Percentiles rank a stretch among this genome's conserved stretches.
Conservation (phyloP, 495 filamentous ascomycete genomes). For the Astrothelium macrocarpum region DNA sequence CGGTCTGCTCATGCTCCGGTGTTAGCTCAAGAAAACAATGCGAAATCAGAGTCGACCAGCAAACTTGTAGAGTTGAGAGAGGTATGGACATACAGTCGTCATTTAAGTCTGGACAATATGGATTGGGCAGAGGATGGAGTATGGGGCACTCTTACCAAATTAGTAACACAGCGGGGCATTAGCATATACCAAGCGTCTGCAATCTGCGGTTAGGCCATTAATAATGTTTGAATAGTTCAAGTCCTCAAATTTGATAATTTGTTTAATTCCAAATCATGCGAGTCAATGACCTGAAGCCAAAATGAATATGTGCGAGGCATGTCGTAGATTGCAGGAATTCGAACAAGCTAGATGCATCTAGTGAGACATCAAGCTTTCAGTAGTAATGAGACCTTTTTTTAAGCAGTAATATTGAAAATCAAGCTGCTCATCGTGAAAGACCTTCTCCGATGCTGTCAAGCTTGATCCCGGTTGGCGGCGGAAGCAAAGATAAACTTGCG, state of each 20-base stretch:
- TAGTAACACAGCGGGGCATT: conserved; percentile 72
- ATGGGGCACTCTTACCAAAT: conserved; percentile 58
- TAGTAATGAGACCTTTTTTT: too few species aligned
- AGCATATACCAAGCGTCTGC: conserved; percentile 61
- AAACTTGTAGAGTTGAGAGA: conserved; percentile 39
- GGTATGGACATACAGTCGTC: conserved; percentile 62
- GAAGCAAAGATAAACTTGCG: neutral
- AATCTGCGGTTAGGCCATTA: conserved; percentile 12
- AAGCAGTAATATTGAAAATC: too few species aligned
- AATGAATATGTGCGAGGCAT: too few species aligned
- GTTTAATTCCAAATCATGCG: too few species aligned
- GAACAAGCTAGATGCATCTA: too few species aligned
- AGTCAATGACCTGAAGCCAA: too few species aligned
- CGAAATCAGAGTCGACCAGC: conserved; percentile 37
- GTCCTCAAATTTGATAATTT: too few species aligned
- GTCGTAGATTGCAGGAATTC: too few species aligned
- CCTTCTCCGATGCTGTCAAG: neutral
- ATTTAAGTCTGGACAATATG: conserved; percentile 87
- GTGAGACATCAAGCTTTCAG: too few species aligned
- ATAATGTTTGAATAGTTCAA: neutral
- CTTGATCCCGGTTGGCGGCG: neutral
- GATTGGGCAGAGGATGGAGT: conserved; percentile 83
- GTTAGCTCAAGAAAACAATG: conserved; percentile 25
- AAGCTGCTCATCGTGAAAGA: neutral
- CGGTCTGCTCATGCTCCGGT: conserved; percentile 46